Base-by-base conservation (phyloP, 1,284 basidiomycete species). In the Ceraceosorus bombacis region DNA sequence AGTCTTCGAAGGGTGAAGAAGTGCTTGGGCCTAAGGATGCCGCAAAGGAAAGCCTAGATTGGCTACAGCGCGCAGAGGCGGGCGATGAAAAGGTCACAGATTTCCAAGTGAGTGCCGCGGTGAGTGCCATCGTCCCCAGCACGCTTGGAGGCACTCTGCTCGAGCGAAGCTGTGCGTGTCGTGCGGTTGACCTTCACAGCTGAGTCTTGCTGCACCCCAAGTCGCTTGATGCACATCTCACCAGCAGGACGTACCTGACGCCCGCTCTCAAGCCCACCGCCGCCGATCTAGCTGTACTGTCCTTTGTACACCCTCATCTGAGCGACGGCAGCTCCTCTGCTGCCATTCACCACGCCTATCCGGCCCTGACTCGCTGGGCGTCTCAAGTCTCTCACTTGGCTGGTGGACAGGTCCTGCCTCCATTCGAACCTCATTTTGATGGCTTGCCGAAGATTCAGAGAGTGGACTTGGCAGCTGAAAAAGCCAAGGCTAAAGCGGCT, bases 271-370 rank as follows among this genome's bases (percentile, higher is more conserved):
- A 61, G 55, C 70, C 70, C 37, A 75, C 74, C 5, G 69, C 70
- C 1, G 75, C 75, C 38, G 75, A 77, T 62, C 66, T 74, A 51
- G 69, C 74, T 10, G 71, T 77, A 39, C 74, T 76, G 43, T 71
- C 73, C 5, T 66, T 68, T 50, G 27, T 27, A 27, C 27, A 27
- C 27, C 65, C 75, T 40, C 71, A 75, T 59, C 67, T 71, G n/a
- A 48, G 65, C 15, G 65, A 75, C 3, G 69, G 72, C 17, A 69
- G 70, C 54, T 62, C 71, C n/a, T 59, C 68, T 9, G 61, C 72
- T 8, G 53, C 67, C 27, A 64, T 68, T 17, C 75, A 77, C 64
- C 71, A 77, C 53, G 66, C 70, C 43, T 63, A 64, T 43, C 73
- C 74, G 1, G 74, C 73, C 41, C 64, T 77, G 13, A 67, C 67